Conservation (phyloP, 1,284 basidiomycete genomes). For the Tremellales sp. region DNA sequence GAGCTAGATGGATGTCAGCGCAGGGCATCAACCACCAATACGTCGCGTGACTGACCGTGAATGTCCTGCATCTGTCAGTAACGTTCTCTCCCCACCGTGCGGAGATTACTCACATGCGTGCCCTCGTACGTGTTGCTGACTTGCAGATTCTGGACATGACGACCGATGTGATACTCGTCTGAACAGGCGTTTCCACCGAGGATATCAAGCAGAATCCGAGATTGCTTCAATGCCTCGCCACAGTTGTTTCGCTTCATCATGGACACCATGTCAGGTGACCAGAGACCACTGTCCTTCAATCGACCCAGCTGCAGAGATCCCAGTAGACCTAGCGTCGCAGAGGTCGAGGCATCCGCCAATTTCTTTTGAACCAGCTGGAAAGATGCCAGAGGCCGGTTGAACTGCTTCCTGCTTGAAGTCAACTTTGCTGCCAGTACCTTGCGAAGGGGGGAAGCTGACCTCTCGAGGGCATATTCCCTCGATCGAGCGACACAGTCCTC, state of each 20-base stretch:
- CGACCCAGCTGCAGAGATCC: conserved; percentile 77
- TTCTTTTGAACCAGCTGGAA: conserved; percentile 98
- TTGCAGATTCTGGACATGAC: conserved; percentile 82
- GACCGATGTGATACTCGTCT: conserved; percentile 88
- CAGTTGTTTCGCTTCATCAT: conserved; percentile 95
- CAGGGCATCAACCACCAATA: conserved; percentile 4
- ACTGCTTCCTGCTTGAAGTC: conserved; percentile 58
- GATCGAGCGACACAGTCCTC: conserved; percentile 83
- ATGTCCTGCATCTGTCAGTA: conserved; percentile 58
- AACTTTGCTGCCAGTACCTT: background rate
- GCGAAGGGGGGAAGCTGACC: conserved; percentile 37
- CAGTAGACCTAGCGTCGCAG: conserved; percentile 74
- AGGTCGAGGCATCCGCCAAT: conserved; percentile 85
- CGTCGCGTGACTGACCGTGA: conserved; percentile 50
- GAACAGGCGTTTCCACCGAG: conserved; percentile 85
- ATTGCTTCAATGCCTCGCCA: conserved; percentile 80
- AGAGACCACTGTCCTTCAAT: conserved; percentile 74
- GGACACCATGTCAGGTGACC: conserved; percentile 89
- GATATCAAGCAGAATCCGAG: conserved; percentile 75
- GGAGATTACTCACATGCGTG: conserved; percentile 37
- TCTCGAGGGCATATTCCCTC: conserved; percentile 79
- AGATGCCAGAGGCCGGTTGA: conserved; percentile 79
- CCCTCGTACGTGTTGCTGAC: conserved; percentile 92
- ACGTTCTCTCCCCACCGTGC: background rate
- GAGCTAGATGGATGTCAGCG: conserved; percentile 48